These are phyloP conservation scores for Candida sanyaensis DNA, from an alignment of 1,139 yeast species.

Conservation along the genomic window DNA sequence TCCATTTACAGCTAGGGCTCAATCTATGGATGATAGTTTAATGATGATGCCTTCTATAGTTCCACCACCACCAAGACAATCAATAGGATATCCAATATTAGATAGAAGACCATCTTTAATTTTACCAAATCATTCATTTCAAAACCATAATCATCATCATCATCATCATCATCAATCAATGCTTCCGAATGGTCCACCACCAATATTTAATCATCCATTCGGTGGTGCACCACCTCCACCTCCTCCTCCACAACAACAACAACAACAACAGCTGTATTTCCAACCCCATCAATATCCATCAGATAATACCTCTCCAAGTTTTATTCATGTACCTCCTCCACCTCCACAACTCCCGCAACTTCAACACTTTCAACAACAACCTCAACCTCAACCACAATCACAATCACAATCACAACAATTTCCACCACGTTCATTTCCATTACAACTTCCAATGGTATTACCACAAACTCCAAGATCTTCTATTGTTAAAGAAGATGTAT, in stretches of 20 bases:
- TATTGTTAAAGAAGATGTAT: conserved; percentile 5
- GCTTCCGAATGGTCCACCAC: not conserved
- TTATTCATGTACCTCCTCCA: conserved; percentile 5
- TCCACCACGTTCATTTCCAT: not conserved
- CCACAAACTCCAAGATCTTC: conserved; percentile 6
- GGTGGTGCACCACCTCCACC: not conserved
- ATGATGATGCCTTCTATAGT: not conserved
- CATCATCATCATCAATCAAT: not conserved
- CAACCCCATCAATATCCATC: not conserved
- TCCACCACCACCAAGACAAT: not conserved
- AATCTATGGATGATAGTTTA: conserved; percentile 2
- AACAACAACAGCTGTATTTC: not conserved
- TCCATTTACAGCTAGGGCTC: not conserved
- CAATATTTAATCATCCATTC: not conserved
- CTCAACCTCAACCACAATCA: too few relatives aligned
- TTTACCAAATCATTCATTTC: not conserved
- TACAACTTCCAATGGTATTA: not conserved
- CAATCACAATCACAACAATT: too few relatives aligned
- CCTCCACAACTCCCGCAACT: not conserved
- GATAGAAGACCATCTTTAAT: conserved; percentile 2
- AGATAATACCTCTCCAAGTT: conserved; percentile 4
- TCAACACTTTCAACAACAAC: too few relatives aligned
- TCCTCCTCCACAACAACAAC: not conserved
- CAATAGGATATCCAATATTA: not conserved
- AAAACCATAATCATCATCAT: too few relatives aligned